phyloP scores from a whole-genome alignment of 441 rosid species.

The Erodium moschatum region DNA sequence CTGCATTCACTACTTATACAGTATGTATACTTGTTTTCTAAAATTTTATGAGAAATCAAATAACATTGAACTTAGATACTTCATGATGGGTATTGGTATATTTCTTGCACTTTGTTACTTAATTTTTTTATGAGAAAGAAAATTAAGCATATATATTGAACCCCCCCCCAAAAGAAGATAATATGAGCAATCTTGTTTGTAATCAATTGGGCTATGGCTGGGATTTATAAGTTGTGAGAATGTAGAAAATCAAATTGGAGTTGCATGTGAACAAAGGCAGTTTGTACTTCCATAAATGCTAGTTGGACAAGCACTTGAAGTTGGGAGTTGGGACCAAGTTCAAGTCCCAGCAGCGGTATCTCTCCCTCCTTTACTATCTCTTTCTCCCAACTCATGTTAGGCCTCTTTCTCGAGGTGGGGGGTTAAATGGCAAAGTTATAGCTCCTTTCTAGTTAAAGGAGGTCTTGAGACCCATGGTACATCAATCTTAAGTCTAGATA shows the following conservation, averaged over 20 bases:
- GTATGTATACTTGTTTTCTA: constrained; percentile 43
- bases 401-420: no score
- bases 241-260: background rate
- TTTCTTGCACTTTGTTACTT: constrained; percentile 6
- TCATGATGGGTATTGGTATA: background rate
- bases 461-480: no score
- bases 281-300: background rate
- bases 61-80: background rate
- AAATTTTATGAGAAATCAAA: background rate
- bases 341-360: no score
- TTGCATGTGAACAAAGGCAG: background rate
- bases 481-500: no score
- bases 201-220: background rate
- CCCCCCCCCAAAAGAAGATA: background rate
- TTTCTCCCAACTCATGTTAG: no score
- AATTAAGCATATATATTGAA: background rate
- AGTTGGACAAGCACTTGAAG: no score
- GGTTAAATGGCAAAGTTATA: no score
- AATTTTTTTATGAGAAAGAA: background rate
- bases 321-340: no score
- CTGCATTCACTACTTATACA: constrained; percentile 76
- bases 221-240: constrained; percentile 1
- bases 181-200: background rate
- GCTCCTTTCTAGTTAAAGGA: no score
- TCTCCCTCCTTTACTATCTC: no score